A percentile compares a stretch with the other conserved stretches of the same genome.
phyloP scores from a whole-genome alignment of 1,284 basidiomycete genomes.

The Mycosarcoma mackinlayi region DNA sequence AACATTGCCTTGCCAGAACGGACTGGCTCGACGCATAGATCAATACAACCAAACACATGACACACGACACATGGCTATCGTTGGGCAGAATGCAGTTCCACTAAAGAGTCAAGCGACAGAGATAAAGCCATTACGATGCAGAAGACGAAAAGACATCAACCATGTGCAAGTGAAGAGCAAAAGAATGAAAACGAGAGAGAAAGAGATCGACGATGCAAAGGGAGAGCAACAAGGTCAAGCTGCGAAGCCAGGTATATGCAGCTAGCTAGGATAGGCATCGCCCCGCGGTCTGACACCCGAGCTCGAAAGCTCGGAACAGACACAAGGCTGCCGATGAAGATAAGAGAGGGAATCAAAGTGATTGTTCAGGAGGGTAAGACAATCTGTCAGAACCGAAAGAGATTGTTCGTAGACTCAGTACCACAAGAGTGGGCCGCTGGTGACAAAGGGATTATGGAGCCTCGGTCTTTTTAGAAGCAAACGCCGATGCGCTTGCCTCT shows the following conservation, averaged over 20 bases:
- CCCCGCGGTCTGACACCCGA: neutral
- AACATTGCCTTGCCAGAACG: too few species aligned
- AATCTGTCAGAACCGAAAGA: neutral
- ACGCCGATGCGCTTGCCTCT: constrained; percentile 3
- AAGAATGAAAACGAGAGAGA: neutral
- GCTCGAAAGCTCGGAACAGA: neutral
- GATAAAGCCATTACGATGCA: constrained; percentile 43
- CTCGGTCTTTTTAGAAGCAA: constrained; percentile 7
- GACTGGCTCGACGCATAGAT: too few species aligned
- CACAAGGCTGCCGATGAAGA: neutral
- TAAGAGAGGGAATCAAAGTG: constrained; percentile 8
- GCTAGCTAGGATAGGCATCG: neutral
- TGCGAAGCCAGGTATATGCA: constrained; percentile 33
- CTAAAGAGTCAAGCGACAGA: constrained; percentile 1
- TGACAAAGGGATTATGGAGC: constrained; percentile 9
- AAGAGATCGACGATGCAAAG: constrained; percentile 3
- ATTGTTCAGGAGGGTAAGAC: constrained; percentile 7
- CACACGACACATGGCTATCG: neutral
- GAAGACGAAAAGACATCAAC: neutral
- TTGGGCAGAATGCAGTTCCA: constrained; percentile 23
- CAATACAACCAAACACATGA: too few species aligned
- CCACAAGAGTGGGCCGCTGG: constrained; percentile 5
- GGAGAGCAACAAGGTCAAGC: constrained; percentile 1
- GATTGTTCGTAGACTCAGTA: constrained; percentile 28
- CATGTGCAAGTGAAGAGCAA: neutral